Evolutionary conservation across 1,284 basidiomycete species (phyloP).

Genomic region (Entoloma clypeatum): DNA sequence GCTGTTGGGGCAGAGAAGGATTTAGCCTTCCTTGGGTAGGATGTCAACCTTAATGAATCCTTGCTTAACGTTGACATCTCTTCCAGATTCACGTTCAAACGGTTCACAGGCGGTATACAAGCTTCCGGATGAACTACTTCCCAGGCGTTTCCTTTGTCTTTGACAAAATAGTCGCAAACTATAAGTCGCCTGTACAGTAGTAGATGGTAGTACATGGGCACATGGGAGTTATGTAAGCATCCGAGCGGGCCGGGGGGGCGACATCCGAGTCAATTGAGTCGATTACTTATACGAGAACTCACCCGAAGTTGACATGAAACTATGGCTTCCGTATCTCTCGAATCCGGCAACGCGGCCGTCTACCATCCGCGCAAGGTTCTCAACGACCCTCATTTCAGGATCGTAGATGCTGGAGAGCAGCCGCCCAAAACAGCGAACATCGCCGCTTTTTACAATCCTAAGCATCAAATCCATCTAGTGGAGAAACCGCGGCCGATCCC

Average conservation of each 20-base stretch:
- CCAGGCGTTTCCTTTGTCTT: conserved; percentile 4
- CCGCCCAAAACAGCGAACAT: conserved; percentile 45
- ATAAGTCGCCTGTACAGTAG: conserved; percentile 10
- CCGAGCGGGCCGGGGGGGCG: too few species aligned
- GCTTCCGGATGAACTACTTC: conserved; percentile 17
- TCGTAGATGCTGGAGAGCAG: conserved; percentile 44
- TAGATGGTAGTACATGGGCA: too few species aligned
- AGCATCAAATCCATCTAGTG: conserved; percentile 57
- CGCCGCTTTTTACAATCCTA: conserved; percentile 58
- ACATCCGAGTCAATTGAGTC: too few species aligned
- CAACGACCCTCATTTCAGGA: conserved; percentile 47
- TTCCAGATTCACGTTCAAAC: conserved; percentile 79
- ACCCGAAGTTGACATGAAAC: too few species aligned
- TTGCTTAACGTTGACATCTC: neutral
- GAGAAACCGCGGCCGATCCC: conserved; percentile 55
- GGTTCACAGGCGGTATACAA: conserved; percentile 51
- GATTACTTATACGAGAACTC: too few species aligned
- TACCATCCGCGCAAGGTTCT: conserved; percentile 53
- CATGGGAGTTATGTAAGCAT: too few species aligned
- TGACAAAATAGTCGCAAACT: conserved; percentile 3
- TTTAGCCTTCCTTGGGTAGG: conserved; percentile 88
- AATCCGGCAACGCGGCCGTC: conserved; percentile 37
- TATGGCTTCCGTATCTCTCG: conserved; percentile 22
- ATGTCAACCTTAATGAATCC: conserved; percentile 14
- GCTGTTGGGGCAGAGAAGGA: conserved; percentile 80